phyloP scores from a whole-genome alignment of 225 moss, liverwort and hornwort species.

The Climacium dendroides region DNA sequence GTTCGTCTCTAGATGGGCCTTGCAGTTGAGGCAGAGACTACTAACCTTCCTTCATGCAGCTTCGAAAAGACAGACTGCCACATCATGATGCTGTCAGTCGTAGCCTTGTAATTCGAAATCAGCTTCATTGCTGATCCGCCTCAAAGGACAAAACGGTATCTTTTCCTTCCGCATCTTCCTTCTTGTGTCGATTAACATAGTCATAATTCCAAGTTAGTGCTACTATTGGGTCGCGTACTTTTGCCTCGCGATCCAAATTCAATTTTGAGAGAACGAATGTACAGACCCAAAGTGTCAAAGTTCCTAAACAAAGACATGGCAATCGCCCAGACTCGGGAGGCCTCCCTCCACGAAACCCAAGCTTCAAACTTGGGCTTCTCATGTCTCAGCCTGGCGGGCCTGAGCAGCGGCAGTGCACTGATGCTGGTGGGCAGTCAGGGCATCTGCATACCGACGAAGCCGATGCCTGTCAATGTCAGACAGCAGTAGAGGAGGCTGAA shows the following conservation, averaged over 20 bases:
- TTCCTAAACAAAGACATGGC: slow-evolving; percentile 3
- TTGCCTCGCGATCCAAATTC: slow-evolving; percentile 7
- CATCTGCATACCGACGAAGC: slow-evolving; percentile 70
- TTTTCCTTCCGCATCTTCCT: neutral
- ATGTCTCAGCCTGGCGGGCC: slow-evolving; percentile 25
- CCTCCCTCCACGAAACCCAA: slow-evolving; percentile 5
- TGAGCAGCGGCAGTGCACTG: slow-evolving; percentile 56
- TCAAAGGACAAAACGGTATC: neutral
- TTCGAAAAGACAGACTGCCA: neutral
- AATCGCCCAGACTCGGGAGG: slow-evolving; percentile 4
- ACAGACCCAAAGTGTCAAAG: slow-evolving; percentile 14
- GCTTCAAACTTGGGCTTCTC: slow-evolving; percentile 1
- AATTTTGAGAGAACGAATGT: slow-evolving; percentile 18
- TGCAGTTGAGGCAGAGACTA: neutral
- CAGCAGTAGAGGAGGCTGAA: slow-evolving; percentile 73
- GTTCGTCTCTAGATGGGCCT: neutral
- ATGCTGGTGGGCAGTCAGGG: slow-evolving; percentile 60
- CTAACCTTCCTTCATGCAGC: neutral
- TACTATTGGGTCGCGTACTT: neutral
- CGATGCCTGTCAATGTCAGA: slow-evolving; percentile 57
- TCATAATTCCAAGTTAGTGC: neutral
- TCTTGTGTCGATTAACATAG: neutral
- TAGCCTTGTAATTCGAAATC: neutral
- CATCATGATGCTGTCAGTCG: neutral
- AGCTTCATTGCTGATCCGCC: neutral